Conservation (phyloP, 2,329 filamentous ascomycete genomes). For the Trichoderma sp. region DNA sequence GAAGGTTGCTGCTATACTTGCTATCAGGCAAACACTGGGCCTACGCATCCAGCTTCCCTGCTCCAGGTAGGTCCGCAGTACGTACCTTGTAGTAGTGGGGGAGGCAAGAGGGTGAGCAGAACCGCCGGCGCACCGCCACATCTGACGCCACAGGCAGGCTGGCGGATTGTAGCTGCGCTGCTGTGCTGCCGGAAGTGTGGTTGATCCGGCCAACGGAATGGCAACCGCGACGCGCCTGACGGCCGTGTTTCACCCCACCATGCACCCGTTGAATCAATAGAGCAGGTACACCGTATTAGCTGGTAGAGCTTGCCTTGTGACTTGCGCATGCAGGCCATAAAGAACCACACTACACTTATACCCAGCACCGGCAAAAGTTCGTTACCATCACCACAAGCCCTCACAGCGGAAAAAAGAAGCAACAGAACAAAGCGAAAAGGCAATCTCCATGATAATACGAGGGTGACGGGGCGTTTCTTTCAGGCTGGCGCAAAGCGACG, state of each 20-base stretch:
- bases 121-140: conserved; percentile 12
- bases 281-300: background rate
- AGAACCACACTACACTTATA: background rate
- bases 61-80: background rate
- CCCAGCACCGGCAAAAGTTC: background rate
- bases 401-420: background rate
- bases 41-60: conserved; percentile 35
- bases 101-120: background rate
- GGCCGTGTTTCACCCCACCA: conserved; percentile 17
- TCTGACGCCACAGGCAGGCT: background rate
- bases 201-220: conserved; percentile 15
- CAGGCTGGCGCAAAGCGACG: background rate
- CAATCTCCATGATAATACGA: background rate
- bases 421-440: background rate
- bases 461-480: background rate
- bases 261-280: background rate
- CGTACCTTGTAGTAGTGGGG: conserved; percentile 14
- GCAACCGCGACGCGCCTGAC: conserved; percentile 20
- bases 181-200: background rate
- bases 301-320: background rate
- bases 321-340: background rate
- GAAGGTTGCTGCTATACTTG: background rate
- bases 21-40: conserved; percentile 41
- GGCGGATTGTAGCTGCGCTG: too few species aligned
- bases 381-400: background rate